A percentile compares a stretch with the other conserved stretches of the same genome.
These are phyloP conservation scores for Rhexocercosporidium sp. DNA, from an alignment of 2,329 filamentous ascomycete genomes.

Conservation along the genomic window DNA sequence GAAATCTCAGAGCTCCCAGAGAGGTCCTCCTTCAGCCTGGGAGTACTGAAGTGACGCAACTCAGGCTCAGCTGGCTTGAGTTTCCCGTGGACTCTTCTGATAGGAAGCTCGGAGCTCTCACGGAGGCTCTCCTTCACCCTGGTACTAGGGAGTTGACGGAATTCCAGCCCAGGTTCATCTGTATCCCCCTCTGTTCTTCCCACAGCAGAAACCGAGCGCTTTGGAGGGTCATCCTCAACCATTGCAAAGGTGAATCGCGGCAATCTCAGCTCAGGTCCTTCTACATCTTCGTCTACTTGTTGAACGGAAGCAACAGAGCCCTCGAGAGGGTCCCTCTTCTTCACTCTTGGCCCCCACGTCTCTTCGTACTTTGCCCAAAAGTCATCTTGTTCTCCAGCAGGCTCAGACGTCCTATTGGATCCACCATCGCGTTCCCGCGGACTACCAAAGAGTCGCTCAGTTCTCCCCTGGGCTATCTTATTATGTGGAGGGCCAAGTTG, in stretches of 20 bases:
- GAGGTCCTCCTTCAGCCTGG: too few relatives aligned
- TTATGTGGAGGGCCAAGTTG: neutral
- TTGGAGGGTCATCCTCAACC: too few relatives aligned
- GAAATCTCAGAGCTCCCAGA: too few relatives aligned
- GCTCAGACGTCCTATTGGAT: neutral
- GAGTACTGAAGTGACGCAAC: too few relatives aligned
- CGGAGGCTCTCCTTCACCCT: too few relatives aligned
- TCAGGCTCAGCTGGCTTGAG: too few relatives aligned
- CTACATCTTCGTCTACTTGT: neutral
- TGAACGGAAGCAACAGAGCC: neutral
- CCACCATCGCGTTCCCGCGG: neutral
- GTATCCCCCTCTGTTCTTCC: too few relatives aligned
- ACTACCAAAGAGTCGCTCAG: neutral
- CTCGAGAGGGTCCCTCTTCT: neutral
- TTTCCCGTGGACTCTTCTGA: too few relatives aligned
- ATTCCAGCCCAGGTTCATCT: too few relatives aligned
- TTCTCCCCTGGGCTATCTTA: neutral
- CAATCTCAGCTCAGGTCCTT: neutral
- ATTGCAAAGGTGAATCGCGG: neutral
- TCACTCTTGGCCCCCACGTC: conserved; percentile 19
- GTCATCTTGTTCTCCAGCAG: conserved; percentile 13
- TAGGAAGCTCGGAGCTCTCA: too few relatives aligned
- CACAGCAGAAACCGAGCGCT: too few relatives aligned
- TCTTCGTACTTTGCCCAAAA: conserved; percentile 24
- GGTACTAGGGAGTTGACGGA: too few relatives aligned